Conservation (phyloP, 225 moss, liverwort and hornwort species). For the Pleurozium schreberi region DNA sequence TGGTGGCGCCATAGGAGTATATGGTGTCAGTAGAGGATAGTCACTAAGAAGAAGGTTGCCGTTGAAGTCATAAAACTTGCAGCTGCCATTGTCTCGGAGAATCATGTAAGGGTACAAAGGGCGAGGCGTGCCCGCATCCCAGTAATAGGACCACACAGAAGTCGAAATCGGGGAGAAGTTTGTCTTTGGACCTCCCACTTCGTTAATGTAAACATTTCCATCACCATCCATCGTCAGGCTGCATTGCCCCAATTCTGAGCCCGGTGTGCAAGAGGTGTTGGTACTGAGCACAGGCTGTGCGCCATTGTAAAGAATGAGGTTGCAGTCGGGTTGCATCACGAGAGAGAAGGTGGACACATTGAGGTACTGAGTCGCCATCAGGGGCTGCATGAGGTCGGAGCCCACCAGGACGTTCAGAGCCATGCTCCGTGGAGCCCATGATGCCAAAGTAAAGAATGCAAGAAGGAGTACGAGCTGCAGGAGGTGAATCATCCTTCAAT, state of each 20-base stretch:
- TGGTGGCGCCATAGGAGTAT: neutral
- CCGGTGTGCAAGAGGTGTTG: conserved; percentile 7
- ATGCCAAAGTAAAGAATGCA: neutral
- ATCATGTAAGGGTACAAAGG: conserved; percentile 15
- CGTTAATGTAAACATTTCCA: conserved; percentile 9
- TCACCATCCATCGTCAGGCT: conserved; percentile 1
- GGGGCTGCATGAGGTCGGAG: conserved; percentile 1
- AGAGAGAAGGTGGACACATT: conserved; percentile 5
- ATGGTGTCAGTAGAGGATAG: neutral
- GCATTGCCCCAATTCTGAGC: neutral
- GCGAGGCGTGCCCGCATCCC: neutral
- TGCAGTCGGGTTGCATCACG: conserved; percentile 30
- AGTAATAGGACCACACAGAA: conserved; percentile 4
- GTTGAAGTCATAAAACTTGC: neutral
- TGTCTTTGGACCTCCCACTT: neutral
- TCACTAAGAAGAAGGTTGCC: neutral
- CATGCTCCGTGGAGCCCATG: neutral
- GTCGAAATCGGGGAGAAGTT: neutral
- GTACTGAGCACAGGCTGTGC: conserved; percentile 7
- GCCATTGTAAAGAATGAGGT: conserved; percentile 8
- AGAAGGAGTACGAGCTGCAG: neutral
- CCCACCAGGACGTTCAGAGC: conserved; percentile 6
- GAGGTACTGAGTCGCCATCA: conserved; percentile 8
- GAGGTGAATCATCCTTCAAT: neutral
- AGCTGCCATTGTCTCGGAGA: conserved; percentile 6